Percentiles rank a stretch among this genome's conserved stretches.
These are phyloP conservation scores for Aspergillus olivimuriae DNA, from an alignment of 495 filamentous ascomycete species.

Conservation along the genomic window DNA sequence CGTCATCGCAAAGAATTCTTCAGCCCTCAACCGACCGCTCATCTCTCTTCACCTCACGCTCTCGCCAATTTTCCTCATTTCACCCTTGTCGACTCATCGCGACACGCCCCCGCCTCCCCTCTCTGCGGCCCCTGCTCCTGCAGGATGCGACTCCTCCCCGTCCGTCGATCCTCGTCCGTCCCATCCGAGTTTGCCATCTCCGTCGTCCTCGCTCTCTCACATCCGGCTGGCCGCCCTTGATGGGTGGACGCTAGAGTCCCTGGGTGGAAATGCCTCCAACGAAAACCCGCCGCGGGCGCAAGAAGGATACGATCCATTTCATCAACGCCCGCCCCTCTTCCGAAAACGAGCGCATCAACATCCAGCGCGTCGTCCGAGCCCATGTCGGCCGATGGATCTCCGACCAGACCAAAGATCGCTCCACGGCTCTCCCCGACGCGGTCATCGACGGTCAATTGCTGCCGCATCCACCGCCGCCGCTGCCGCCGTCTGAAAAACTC, in stretches of 20 bases:
- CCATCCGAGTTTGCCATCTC: neutral
- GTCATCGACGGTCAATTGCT: neutral
- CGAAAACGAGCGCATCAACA: conserved; percentile 24
- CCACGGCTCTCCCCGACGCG: conserved; percentile 1
- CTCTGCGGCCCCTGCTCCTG: neutral
- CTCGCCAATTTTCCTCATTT: neutral
- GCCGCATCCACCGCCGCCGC: neutral
- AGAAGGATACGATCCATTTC: conserved; percentile 30
- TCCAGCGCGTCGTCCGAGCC: conserved; percentile 30
- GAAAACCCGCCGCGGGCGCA: conserved; percentile 15
- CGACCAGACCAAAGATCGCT: conserved; percentile 32
- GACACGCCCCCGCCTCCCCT: neutral
- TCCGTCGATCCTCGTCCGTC: conserved; percentile 13
- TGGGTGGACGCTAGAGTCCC: conserved; percentile 1
- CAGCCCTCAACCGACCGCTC: too few species aligned
- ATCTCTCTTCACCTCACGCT: neutral
- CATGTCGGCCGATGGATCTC: conserved; percentile 40
- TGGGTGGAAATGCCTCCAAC: conserved; percentile 21
- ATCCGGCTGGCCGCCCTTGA: too few species aligned
- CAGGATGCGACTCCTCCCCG: neutral
- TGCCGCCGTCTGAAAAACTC: too few species aligned
- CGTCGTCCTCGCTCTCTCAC: conserved; percentile 2
- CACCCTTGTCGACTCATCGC: conserved; percentile 6
- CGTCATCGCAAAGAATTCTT: too few species aligned
- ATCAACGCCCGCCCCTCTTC: conserved; percentile 35